Evolutionary conservation across 257 asterid genomes (phyloP), one percentile per base, ranked within the genome.

Genomic region (Paraleonurus japonicus): DNA sequence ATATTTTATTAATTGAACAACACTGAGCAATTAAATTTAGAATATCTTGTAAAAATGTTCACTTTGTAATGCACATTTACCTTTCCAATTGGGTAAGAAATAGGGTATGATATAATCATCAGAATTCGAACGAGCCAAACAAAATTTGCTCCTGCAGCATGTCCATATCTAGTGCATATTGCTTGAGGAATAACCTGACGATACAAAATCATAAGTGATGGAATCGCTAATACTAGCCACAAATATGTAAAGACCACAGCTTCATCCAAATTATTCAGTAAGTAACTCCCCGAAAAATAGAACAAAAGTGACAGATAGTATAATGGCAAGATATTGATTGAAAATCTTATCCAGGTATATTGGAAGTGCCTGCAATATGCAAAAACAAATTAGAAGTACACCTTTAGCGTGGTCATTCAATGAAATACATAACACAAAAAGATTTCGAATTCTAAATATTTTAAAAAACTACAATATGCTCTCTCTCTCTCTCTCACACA

Each of bases 101-200:
- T 80, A 17, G 99, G 97, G 75, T 90, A 92, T 85, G 89, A 85
- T 70, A 90, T 15, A 32, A 92, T 60, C 98, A 95, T 89, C 77
- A 95, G 80, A 73, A 92, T n/a, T 11, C 90, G 94, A 64, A 95
- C 98, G 51, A 92, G 95, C 96, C 98, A 95, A 65, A 92, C 84
- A 43, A 95, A 79, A 78, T 90, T 88, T 35, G 98, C 97, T 63
- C 99, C 99, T 20, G 92, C 95, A 19, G 97, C 93, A 79, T 92
- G 98, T 81, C 99, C 99, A 61, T 95, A 95, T 81, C 99, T 82
- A 19, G 98, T 89, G 81, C 99, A 95, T 80, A 92, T 88, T 28
- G 99, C 99, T 92, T 95, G 99, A 76, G 99, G 99, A 75, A 95
- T 92, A 73, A 95, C 98, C 98, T 92, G 85, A 58, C 30, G 74